Percentiles rank a stretch among this genome's conserved stretches.
Evolutionary conservation across 305 asterid species (phyloP).

Genomic region (Solanum aculeatissimum): DNA sequence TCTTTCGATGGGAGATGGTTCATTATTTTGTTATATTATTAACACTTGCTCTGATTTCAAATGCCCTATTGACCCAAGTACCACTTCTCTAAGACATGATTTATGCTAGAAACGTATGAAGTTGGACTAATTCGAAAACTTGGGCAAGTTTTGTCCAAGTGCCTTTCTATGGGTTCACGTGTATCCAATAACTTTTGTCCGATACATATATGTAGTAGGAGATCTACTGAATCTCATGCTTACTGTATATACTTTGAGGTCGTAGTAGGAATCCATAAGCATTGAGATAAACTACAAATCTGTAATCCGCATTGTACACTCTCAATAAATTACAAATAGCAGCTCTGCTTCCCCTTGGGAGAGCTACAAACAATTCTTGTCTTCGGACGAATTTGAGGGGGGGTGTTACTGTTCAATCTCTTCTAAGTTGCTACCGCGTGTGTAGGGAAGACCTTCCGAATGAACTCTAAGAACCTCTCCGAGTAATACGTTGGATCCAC

Average conservation of each 20-base stretch:
- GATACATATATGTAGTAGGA: neutral
- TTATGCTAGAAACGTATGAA: no score
- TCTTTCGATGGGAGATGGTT: no score
- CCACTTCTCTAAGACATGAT: no score
- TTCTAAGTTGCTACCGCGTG: slow-evolving; percentile 16
- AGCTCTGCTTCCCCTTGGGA: neutral
- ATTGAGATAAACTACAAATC: neutral
- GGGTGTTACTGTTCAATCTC: neutral
- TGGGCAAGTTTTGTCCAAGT: no score
- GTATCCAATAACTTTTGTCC: neutral
- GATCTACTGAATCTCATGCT: neutral
- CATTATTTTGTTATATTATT: no score
- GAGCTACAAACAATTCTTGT: neutral
- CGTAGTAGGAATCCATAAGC: neutral
- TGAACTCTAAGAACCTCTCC: slow-evolving; percentile 63
- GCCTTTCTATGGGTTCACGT: no score
- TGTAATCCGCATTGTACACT: neutral
- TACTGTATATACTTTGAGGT: neutral
- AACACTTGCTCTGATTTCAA: no score
- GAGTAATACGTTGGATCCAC: slow-evolving; percentile 90
- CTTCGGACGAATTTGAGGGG: neutral
- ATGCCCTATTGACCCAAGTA: no score
- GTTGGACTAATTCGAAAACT: no score
- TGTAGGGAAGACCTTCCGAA: slow-evolving; percentile 76
- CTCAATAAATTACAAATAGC: neutral